These are phyloP conservation scores for Aquilaria sinensis DNA, from an alignment of 345 rosid species.

Conservation along the genomic window DNA sequence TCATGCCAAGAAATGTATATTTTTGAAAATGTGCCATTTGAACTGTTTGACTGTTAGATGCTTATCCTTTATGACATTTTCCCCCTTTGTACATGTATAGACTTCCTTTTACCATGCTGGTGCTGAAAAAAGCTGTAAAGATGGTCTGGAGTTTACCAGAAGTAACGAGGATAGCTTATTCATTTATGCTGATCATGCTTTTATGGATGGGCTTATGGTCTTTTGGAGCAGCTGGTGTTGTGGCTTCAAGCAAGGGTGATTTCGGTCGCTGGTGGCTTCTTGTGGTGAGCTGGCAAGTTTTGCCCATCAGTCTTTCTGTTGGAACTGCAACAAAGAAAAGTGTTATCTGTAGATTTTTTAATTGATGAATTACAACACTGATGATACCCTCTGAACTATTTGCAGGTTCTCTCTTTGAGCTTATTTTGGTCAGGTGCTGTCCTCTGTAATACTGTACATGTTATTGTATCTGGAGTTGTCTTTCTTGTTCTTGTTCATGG, in stretches of 20 bases:
- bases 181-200: constrained; percentile 71
- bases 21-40: neutral
- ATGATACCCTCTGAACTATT: constrained; percentile 16
- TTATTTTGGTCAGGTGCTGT: constrained; percentile 99
- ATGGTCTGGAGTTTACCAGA: constrained; percentile 93
- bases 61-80: constrained; percentile 16
- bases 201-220: constrained; percentile 93
- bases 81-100: constrained; percentile 28
- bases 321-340: constrained; percentile 19
- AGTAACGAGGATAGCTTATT: constrained; percentile 68
- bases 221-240: constrained; percentile 87
- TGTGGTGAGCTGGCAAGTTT: constrained; percentile 99
- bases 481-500: constrained; percentile 86
- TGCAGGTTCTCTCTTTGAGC: constrained; percentile 87
- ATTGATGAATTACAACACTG: constrained; percentile 9
- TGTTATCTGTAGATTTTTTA: constrained; percentile 10
- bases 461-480: constrained; percentile 92
- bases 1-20: neutral
- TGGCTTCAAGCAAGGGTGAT: constrained; percentile 70
- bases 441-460: constrained; percentile 88
- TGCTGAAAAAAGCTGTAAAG: constrained; percentile 78
- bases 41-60: neutral
- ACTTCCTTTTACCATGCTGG: constrained; percentile 89
- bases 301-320: constrained; percentile 28
- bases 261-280: constrained; percentile 90